Conservation (phyloP, 176 grass and related monocot species). For the Zizania latifolia region DNA sequence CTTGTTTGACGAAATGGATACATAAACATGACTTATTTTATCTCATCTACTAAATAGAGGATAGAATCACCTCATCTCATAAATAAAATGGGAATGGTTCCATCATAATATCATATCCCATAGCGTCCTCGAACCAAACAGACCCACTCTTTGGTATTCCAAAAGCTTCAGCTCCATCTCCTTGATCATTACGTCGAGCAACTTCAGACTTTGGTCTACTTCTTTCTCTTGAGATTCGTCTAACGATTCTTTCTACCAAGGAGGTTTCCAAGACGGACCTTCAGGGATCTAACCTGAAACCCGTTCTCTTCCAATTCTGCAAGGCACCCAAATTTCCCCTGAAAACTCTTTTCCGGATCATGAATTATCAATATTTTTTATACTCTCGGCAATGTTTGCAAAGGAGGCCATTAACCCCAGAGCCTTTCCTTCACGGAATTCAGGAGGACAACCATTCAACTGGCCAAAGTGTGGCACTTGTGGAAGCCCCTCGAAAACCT, state of each 20-base stretch:
- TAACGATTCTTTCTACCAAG: too few species aligned
- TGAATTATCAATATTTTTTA: conserved; percentile 29
- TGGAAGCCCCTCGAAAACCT: conserved; percentile 36
- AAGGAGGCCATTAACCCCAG: conserved; percentile 47
- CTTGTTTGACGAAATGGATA: too few species aligned
- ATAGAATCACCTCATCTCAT: conserved; percentile 22
- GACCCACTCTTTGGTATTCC: neutral
- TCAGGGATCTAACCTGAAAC: conserved; percentile 47
- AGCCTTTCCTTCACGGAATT: conserved; percentile 49
- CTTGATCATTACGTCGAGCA: neutral
- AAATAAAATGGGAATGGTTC: too few species aligned
- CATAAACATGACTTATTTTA: too few species aligned
- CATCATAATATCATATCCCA: too few species aligned
- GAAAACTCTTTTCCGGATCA: conserved; percentile 8
- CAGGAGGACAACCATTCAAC: conserved; percentile 21
- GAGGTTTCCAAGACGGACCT: too few species aligned
- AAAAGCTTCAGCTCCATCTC: conserved; percentile 8
- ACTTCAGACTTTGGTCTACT: neutral
- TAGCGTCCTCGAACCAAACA: too few species aligned
- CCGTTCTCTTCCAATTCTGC: conserved; percentile 40
- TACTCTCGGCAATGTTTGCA: conserved; percentile 39
- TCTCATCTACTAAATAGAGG: too few species aligned
- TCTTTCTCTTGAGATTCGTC: too few species aligned
- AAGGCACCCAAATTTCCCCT: conserved; percentile 38
- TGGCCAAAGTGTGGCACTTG: conserved; percentile 42